Base-by-base conservation (phyloP, 192 early-diverging fungal genomes). In the Chytriomyces sp. region DNA sequence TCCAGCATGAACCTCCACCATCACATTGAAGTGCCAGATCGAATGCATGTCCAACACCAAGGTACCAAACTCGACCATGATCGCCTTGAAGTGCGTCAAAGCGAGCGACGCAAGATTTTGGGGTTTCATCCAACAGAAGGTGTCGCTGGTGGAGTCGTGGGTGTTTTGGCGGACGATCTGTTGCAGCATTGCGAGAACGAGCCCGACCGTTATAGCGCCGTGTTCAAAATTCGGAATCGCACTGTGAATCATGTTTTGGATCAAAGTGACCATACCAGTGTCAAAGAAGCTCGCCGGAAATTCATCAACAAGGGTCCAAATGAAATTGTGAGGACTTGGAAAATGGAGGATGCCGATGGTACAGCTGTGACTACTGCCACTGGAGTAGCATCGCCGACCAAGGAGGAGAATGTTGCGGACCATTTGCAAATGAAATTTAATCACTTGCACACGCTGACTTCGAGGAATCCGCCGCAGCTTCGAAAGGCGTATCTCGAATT, bases 81-180 rank as follows among this genome's bases (percentile, higher is more conserved):
- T 45, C 44, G 6, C 28, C 0, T 48, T 3, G 75, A 64, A 64
- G 45, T 1, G 6, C 23, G 50, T 43, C 65, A 45, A 7, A 45
- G 10, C 3, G 67, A 62, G 23, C 69, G 69, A 28, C 7, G 11
- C 47, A 8, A 61, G 7, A 66, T 75, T 5, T 45, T 82, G 18
- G 80, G 80, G 7, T 82, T 82, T 62, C 80, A 75, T 63, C 80
- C 76, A 63, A 60, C 43, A 7, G 75, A 82, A 18, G 76, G 77
- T 7, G 26, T 69, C 4, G 76, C 65, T 20, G 80, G 80, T 11
- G 80, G 80, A 11, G 67, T 82, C 0, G 20, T 78, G 7, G 75
- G 70, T 6, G 70, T 84, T 18, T 20, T 84, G 5, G 73, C 45
- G 7, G 68, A 67, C n/a, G 80, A 84, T 50, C 66, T 83, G 7